These are phyloP conservation scores for Fusarium denticulatum DNA, from an alignment of 2,329 filamentous ascomycete genomes.

Conservation along the genomic window DNA sequence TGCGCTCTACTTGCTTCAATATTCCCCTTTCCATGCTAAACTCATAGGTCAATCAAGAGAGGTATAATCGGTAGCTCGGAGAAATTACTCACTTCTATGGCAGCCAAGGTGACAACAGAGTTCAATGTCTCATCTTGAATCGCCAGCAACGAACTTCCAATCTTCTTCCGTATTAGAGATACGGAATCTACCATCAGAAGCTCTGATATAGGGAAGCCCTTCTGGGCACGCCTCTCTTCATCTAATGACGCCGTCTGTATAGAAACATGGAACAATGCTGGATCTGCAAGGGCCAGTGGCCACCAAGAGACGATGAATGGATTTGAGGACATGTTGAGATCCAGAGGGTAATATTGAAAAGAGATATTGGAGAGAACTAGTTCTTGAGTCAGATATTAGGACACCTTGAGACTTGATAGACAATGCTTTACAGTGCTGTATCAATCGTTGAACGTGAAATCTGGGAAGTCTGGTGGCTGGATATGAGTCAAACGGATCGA, in stretches of 20 bases:
- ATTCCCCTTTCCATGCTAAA: constrained; percentile 64
- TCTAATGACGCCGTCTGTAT: constrained; percentile 68
- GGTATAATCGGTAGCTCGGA: accelerated
- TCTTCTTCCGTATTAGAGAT: constrained; percentile 59
- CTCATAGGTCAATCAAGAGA: not conserved
- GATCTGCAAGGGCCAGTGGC: constrained; percentile 65
- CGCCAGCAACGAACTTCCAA: constrained; percentile 57
- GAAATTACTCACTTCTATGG: constrained; percentile 61
- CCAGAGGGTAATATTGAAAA: constrained; percentile 69
- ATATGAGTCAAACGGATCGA: constrained; percentile 68
- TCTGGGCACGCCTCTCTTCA: constrained; percentile 61
- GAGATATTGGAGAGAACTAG: constrained; percentile 67
- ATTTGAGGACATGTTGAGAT: constrained; percentile 62
- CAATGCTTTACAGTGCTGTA: constrained; percentile 59
- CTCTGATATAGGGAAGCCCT: constrained; percentile 63
- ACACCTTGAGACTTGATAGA: not conserved
- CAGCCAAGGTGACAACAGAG: constrained; percentile 65
- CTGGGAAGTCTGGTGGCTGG: constrained; percentile 62
- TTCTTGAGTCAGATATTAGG: constrained; percentile 41
- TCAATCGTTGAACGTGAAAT: constrained; percentile 63
- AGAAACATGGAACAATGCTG: constrained; percentile 67
- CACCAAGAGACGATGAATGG: constrained; percentile 70
- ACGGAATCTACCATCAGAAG: constrained; percentile 68
- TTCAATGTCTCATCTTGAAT: constrained; percentile 66
- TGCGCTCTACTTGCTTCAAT: constrained; percentile 56